These are phyloP conservation scores for Aspergillus niger DNA, from an alignment of 2,329 filamentous ascomycete species.

Conservation along the genomic window DNA sequence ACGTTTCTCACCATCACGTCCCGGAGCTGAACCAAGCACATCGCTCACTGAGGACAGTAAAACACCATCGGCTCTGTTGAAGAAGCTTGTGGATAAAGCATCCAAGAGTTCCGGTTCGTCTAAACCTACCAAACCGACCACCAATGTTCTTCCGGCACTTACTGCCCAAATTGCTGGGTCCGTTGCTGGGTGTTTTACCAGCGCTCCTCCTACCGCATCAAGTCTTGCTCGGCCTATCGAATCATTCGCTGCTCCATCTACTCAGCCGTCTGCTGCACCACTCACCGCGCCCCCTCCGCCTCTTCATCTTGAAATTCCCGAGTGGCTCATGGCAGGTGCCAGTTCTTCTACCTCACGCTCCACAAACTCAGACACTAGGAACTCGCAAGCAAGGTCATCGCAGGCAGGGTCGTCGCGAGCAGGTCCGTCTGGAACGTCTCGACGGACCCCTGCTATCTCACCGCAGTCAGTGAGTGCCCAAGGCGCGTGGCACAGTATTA, in stretches of 20 bases:
- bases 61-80: no score
- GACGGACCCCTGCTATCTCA: background rate
- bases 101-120: no score
- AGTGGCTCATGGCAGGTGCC: background rate
- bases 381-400: background rate
- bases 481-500: background rate
- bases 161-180: no score
- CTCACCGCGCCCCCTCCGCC: background rate
- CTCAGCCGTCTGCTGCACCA: background rate
- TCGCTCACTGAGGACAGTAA: background rate
- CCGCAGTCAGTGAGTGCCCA: background rate
- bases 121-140: no score
- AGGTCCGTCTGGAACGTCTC: background rate
- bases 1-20: background rate
- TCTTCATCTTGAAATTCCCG: background rate
- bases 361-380: background rate
- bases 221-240: background rate
- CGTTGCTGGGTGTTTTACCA: no score
- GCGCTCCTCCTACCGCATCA: no score
- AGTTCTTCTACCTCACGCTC: background rate
- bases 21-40: background rate
- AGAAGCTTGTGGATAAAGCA: no score
- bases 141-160: no score
- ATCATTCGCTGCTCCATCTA: background rate
- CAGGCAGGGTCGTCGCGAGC: background rate